Evolutionary conservation across 495 filamentous ascomycete species (phyloP), one percentile per base, ranked within the genome.

Genomic region (Aspergillus mulundensis): DNA sequence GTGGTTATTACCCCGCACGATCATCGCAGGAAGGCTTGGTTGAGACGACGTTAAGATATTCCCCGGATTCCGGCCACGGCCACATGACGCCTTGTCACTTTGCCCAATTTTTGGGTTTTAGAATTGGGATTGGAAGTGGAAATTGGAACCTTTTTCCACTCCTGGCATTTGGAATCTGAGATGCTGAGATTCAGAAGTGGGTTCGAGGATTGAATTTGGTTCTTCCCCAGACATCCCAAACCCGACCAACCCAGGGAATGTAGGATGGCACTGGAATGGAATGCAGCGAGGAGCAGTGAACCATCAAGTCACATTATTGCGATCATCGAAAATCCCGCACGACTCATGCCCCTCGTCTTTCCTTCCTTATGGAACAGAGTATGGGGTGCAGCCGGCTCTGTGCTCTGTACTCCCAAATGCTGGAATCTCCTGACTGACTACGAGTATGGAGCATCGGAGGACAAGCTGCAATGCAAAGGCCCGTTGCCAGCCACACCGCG

Each of bases 1-100:
- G n/a, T 44, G 41, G 2, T 21, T 18, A 18, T 42, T 60, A 60
- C 58, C 58, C 58, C 58, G 58, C 58, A 60, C 58, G 58, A 60
- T 60, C 58, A 53, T 55, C 58, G 15, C 23, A 43, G 39, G 30
- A 24, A 24, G 30, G 36, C 54, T 56, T 56, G 54, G 58, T 52
- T 50, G 39, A 34, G 39, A 41, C 46, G 43, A 46, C 10, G 7
- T 28, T 10, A 40, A 16, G 24, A 47, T 55, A 42, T 54, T 54
- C 52, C 52, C 52, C 52, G 28, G 52, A 45, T 54, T 54, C 15
- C 24, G 30, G 19, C 34, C 48, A 24, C 24, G 30, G 19, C 34
- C 48, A 24, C 48, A 50, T 50, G 48, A 50, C n/a, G 43, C 43
- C 21, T 50, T 21, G 7, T 44, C 10, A 28, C 10, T 16, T 23